These are phyloP conservation scores for Fusarium sp. DNA, from an alignment of 2,329 filamentous ascomycete species.

Conservation along the genomic window DNA sequence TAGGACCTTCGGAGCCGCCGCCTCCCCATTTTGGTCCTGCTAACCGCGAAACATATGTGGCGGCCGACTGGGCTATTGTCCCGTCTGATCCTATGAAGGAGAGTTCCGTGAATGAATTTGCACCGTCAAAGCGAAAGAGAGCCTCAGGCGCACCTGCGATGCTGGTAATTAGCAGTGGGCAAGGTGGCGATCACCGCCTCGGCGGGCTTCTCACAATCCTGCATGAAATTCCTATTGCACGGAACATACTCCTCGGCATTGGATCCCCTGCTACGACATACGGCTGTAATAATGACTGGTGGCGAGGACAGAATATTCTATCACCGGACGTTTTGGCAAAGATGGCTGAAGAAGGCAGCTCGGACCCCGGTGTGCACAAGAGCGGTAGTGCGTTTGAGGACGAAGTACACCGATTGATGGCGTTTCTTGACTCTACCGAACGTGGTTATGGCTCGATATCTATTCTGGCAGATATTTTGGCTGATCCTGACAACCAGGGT, in stretches of 20 bases:
- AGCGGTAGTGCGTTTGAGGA: conserved; percentile 56
- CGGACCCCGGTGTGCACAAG: conserved; percentile 44
- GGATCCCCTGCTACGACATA: conserved; percentile 60
- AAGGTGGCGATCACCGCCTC: conserved; percentile 56
- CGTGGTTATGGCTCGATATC: conserved; percentile 69
- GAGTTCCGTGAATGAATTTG: conserved; percentile 30
- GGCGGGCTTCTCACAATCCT: conserved; percentile 69
- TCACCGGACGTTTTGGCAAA: conserved; percentile 52
- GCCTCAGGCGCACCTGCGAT: conserved; percentile 61
- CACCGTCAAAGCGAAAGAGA: conserved; percentile 60
- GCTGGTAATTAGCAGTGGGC: conserved; percentile 54
- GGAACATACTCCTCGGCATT: conserved; percentile 65
- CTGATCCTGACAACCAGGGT: conserved; percentile 49
- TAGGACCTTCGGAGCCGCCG: conserved; percentile 53
- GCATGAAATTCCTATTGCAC: conserved; percentile 68
- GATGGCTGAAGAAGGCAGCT: conserved; percentile 49
- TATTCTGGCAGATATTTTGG: conserved; percentile 54
- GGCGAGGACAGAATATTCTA: conserved; percentile 67
- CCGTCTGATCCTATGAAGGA: conserved; percentile 50
- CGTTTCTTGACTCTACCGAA: conserved; percentile 71
- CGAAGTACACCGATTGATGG: conserved; percentile 72
- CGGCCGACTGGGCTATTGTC: conserved; percentile 70
- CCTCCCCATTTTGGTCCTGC: conserved; percentile 70
- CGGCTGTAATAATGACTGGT: conserved; percentile 69
- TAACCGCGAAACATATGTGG: conserved; percentile 66